Base-by-base conservation (phyloP, 1,284 basidiomycete genomes). In the Cronartium quercuum region DNA sequence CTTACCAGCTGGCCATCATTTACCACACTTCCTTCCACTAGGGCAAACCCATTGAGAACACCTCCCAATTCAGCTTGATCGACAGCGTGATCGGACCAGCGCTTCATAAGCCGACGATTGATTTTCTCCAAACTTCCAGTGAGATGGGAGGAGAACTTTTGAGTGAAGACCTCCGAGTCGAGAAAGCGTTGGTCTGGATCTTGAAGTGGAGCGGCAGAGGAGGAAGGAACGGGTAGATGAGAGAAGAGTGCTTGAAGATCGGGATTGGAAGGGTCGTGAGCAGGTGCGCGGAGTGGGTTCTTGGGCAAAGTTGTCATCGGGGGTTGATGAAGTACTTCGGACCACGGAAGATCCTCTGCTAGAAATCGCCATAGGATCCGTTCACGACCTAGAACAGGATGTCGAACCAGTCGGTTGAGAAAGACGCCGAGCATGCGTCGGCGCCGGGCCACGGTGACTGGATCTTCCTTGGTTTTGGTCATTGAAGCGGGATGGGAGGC, bases 391-490 rank as follows among this genome's bases (percentile, higher is more conserved):
- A 98, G 83, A 75, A 96, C 94, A 12, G 92, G 93, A 83, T 98
- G 96, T 42, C 88, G 87, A 21, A 89, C 90, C 75, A 95, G 83
- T 64, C 96, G 87, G 79, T 94, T 94, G 61, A 99, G 84, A 83
- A 98, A 99, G 15, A 92, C 94, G 81, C 94, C 91, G 34, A 99
- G 85, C 88, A 98, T 92, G 51, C 96, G 88, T 82, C 93, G 95
- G 66, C 96, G 87, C 75, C 91, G 86, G 0, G 92, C 88, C 81
- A 99, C 97, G 84, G 98, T 89, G 1, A 89, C 88, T 0, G 90
- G 88, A 80, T 99, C 96, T 81, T 98, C 94, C 81, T 96, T 98
- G 12, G 95, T 95, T 83, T 95, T 97, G 75, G 76, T 58, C 9
- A 77, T 77, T 66, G 78, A 77, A 18, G 87, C 89, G 81, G 97